These are phyloP conservation scores for Hygrophila difformis DNA, from an alignment of 257 asterid species.

Conservation along the genomic window DNA sequence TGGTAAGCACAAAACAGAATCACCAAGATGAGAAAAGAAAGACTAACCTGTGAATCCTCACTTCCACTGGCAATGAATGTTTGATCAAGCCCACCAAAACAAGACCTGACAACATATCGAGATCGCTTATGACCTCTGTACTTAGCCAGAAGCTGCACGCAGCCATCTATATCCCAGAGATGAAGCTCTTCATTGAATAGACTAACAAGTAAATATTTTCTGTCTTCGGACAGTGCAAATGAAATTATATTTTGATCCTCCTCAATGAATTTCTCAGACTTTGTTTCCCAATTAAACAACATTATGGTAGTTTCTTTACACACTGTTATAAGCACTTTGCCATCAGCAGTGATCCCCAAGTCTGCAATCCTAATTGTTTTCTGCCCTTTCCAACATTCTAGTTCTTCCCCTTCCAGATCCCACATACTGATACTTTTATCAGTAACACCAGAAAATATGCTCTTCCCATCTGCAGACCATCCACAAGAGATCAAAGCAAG, in stretches of 20 bases:
- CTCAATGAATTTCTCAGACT: constrained; percentile 55
- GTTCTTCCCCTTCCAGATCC: constrained; percentile 82
- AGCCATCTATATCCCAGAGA: constrained; percentile 75
- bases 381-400: constrained; percentile 82
- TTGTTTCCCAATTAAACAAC: constrained; percentile 68
- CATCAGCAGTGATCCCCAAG: constrained; percentile 52
- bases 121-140: constrained; percentile 82
- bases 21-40: not conserved
- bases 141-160: constrained; percentile 46
- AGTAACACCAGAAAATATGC: constrained; percentile 57
- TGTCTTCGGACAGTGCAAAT: constrained; percentile 63
- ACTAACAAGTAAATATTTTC: constrained; percentile 69
- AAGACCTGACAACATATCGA: constrained; percentile 74
- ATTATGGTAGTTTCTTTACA: constrained; percentile 51
- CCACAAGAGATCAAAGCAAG: constrained; percentile 79
- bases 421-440: constrained; percentile 83
- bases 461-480: constrained; percentile 74
- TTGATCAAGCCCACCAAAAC: constrained; percentile 83
- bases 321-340: constrained; percentile 62
- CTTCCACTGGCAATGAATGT: constrained; percentile 92
- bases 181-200: constrained; percentile 70
- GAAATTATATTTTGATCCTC: constrained; percentile 72
- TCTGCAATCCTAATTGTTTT: constrained; percentile 57
- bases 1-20: too few relatives aligned
- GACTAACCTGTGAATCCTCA: constrained; percentile 80